Conservation (phyloP, 2,329 filamentous ascomycete genomes). For the Colletotrichum nymphaeae region DNA sequence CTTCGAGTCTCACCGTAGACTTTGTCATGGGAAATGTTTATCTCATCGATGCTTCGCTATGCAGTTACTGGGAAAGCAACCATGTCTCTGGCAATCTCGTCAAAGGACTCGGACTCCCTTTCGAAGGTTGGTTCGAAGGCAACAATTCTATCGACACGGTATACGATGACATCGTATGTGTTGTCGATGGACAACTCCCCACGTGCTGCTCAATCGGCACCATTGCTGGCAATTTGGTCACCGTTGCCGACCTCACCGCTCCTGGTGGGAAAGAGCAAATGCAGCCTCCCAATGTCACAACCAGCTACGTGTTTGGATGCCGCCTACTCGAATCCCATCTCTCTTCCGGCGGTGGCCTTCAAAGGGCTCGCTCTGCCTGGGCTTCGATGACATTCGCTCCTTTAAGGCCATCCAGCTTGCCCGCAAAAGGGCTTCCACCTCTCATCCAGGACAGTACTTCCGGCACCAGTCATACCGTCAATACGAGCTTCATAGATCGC, state of each 20-base stretch:
- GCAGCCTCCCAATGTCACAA: neutral
- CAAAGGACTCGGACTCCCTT: conserved; percentile 17
- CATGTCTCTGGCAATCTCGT: conserved; percentile 3
- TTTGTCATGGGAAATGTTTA: conserved; percentile 29
- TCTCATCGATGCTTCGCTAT: conserved; percentile 7
- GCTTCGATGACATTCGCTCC: conserved; percentile 5
- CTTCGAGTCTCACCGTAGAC: conserved; percentile 11
- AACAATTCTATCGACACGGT: conserved; percentile 7
- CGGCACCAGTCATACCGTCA: neutral
- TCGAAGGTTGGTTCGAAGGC: conserved; percentile 2
- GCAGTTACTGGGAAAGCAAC: neutral
- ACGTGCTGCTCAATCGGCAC: conserved; percentile 10
- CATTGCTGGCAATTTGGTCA: conserved; percentile 17
- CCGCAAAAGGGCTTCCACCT: no score
- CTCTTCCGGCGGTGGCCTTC: conserved; percentile 5
- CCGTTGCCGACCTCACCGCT: neutral
- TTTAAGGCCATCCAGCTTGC: neutral
- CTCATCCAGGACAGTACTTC: neutral
- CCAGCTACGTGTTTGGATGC: neutral
- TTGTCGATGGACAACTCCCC: neutral
- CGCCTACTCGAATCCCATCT: neutral
- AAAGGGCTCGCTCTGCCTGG: conserved; percentile 2
- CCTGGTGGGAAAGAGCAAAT: neutral
- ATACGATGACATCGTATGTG: conserved; percentile 22
- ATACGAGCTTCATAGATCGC: neutral